Percentiles rank a stretch among this genome's conserved stretches.
Evolutionary conservation across 495 filamentous ascomycete species (phyloP).

Genomic region (Penicillium flavigenum): DNA sequence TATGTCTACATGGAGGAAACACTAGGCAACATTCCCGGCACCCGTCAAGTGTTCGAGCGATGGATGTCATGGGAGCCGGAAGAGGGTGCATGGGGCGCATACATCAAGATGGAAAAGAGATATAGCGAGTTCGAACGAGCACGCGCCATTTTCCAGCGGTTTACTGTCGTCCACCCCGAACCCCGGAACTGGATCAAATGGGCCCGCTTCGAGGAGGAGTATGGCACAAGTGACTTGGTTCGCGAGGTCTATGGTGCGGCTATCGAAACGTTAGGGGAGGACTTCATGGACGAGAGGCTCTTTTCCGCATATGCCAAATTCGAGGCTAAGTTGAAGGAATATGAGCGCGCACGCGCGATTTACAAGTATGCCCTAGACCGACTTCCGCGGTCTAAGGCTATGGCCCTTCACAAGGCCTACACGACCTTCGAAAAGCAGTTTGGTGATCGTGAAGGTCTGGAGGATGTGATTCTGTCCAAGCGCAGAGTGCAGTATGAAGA

Average conservation of each 20-base stretch:
- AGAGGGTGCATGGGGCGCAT: slow-evolving; percentile 90
- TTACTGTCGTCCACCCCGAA: slow-evolving; percentile 92
- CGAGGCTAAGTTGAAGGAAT: slow-evolving; percentile 91
- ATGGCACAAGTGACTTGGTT: slow-evolving; percentile 84
- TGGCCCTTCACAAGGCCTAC: slow-evolving; percentile 83
- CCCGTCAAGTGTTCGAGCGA: slow-evolving; percentile 90
- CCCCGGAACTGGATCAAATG: slow-evolving; percentile 98
- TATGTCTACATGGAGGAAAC: slow-evolving; percentile 99
- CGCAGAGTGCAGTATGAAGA: slow-evolving; percentile 92
- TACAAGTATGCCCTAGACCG: slow-evolving; percentile 96
- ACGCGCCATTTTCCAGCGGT: slow-evolving; percentile 81
- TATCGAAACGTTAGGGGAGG: slow-evolving; percentile 86
- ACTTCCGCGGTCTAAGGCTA: slow-evolving; percentile 81
- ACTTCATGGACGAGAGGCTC: slow-evolving; percentile 94
- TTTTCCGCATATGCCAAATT: slow-evolving; percentile 92
- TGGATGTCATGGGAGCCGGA: slow-evolving; percentile 99
- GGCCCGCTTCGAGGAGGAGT: slow-evolving; percentile 96
- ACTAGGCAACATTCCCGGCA: slow-evolving; percentile 86
- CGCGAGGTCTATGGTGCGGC: slow-evolving; percentile 89
- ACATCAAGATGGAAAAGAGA: slow-evolving; percentile 95
- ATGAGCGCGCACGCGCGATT: slow-evolving; percentile 91
- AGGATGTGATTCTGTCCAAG: slow-evolving; percentile 94
- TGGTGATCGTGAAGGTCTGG: slow-evolving; percentile 89
- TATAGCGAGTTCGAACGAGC: slow-evolving; percentile 88
- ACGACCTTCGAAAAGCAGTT: slow-evolving; percentile 98